Evolutionary conservation across 768 basidiomycete species (phyloP).

Genomic region (Suillus paluster): DNA sequence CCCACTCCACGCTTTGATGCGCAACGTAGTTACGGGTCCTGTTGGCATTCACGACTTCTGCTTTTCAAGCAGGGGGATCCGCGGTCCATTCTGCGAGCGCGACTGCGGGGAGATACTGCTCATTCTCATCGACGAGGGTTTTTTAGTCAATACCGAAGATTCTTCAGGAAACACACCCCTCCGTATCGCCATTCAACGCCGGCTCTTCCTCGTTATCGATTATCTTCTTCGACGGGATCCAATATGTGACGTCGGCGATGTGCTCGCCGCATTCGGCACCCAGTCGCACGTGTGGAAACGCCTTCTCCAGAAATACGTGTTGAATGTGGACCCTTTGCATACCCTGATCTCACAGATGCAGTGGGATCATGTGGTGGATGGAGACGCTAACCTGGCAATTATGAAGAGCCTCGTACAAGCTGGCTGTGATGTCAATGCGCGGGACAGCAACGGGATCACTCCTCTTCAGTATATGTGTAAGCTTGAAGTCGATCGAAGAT

Average conservation of each 20-base stretch:
- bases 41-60: not conserved
- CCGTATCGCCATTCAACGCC: constrained; percentile 1
- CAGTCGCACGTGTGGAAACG: not conserved
- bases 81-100: not conserved
- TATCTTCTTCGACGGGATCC: constrained; percentile 1
- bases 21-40: not conserved
- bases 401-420: not conserved
- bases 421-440: constrained; percentile 14
- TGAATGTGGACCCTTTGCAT: not conserved
- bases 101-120: not conserved
- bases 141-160: not conserved
- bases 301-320: constrained; percentile 1
- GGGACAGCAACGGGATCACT: not conserved
- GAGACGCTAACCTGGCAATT: constrained; percentile 6
- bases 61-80: not conserved
- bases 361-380: no score
- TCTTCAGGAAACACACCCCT: not conserved
- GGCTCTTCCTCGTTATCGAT: not conserved
- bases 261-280: not conserved
- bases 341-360: not conserved
- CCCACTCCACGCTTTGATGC: not conserved
- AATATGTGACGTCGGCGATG: not conserved
- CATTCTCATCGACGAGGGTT: not conserved
- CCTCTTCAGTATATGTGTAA: constrained; percentile 9
- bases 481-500: not conserved